Conservation (phyloP, 192 early-diverging fungal genomes). For the Phycomyces blakesleeanus region DNA sequence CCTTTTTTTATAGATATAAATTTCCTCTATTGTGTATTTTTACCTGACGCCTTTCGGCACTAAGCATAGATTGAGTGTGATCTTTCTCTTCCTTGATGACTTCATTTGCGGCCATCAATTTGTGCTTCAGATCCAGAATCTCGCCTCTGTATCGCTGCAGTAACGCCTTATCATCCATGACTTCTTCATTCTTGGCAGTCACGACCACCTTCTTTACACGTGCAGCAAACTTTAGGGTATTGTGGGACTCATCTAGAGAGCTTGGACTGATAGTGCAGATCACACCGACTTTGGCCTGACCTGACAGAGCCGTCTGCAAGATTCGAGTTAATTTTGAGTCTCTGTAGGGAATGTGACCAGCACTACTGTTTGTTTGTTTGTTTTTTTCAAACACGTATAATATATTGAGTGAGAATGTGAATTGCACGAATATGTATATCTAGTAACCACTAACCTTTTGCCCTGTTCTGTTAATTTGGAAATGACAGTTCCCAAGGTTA, state of each 20-base stretch:
- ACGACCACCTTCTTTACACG: constrained; percentile 87
- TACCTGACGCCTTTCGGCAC: constrained; percentile 32
- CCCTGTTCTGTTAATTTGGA: constrained; percentile 74
- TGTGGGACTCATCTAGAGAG: constrained; percentile 83
- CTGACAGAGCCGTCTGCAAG: constrained; percentile 86
- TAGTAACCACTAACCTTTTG: constrained; percentile 37
- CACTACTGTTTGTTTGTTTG: neutral
- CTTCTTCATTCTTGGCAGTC: constrained; percentile 77
- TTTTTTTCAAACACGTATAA: no score
- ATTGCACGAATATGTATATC: neutral
- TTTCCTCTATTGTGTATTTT: no score
- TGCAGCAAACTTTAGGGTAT: constrained; percentile 93
- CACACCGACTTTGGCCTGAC: constrained; percentile 84
- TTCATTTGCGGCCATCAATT: constrained; percentile 60
- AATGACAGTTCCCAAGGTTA: constrained; percentile 93
- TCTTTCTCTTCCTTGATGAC: constrained; percentile 48
- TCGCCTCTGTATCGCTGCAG: constrained; percentile 79
- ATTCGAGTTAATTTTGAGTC: constrained; percentile 97
- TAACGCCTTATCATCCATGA: constrained; percentile 79
- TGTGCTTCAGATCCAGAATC: constrained; percentile 68
- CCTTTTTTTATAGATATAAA: no score
- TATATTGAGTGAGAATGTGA: neutral
- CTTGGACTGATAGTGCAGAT: constrained; percentile 86
- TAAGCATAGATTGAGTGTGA: constrained; percentile 40
- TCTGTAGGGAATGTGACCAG: constrained; percentile 90